phyloP scores from a whole-genome alignment of 257 asterid genomes.

The Voacanga thouarsii region DNA sequence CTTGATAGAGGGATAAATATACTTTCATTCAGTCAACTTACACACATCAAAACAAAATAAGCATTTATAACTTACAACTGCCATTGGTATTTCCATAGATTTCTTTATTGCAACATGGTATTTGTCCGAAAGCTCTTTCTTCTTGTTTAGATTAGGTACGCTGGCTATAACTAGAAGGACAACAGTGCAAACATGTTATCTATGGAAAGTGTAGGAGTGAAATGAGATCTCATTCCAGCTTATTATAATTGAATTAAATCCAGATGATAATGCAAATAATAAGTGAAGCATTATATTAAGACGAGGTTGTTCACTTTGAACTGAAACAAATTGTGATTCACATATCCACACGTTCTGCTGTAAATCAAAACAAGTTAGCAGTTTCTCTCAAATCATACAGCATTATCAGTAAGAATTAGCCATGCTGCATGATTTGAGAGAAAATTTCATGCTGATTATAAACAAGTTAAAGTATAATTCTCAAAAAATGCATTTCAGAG shows the following conservation, averaged over 20 bases:
- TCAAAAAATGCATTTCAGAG: neutral
- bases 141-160: neutral
- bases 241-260: neutral
- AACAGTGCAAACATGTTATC: neutral
- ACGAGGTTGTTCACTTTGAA: neutral
- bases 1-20: neutral
- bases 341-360: neutral
- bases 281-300: neutral
- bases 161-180: neutral
- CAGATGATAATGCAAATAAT: neutral
- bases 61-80: neutral
- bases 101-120: neutral
- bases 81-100: neutral
- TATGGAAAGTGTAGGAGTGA: neutral
- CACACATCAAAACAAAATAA: neutral
- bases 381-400: neutral
- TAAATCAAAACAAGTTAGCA: neutral
- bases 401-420: constrained; percentile 1
- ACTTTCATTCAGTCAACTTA: neutral
- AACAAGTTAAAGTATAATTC: neutral
- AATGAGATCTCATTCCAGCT: constrained; percentile 3
- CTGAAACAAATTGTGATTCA: neutral
- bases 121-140: neutral
- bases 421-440: neutral
- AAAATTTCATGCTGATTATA: neutral